These are phyloP conservation scores for peach (Prunus persica) DNA, from an alignment of 306 rosid genomes.

Conservation along the genomic window DNA sequence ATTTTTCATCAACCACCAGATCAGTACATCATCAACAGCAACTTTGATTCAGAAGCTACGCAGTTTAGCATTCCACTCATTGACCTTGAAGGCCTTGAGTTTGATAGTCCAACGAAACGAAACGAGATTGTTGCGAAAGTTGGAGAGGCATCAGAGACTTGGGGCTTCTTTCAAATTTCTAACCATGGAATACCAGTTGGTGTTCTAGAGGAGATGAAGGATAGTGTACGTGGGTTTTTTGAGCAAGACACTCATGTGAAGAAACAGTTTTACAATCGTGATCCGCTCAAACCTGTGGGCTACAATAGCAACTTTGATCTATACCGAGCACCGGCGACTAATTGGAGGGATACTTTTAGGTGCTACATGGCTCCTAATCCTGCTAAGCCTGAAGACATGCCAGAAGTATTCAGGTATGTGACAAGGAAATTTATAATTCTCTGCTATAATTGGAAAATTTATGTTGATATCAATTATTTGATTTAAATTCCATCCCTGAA, in stretches of 20 bases:
- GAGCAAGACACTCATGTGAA: conserved; percentile 37
- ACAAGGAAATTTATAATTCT: background rate
- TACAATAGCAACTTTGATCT: conserved; percentile 36
- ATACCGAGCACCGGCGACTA: background rate
- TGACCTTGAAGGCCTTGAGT: conserved; percentile 25
- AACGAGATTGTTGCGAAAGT: conserved; percentile 17
- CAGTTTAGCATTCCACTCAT: conserved; percentile 32
- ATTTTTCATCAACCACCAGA: conserved; percentile 23
- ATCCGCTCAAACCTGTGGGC: conserved; percentile 2
- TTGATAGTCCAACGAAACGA: conserved; percentile 6
- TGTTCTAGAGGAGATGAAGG: conserved; percentile 35
- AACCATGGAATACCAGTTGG: conserved; percentile 38
- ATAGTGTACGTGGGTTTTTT: conserved; percentile 30
- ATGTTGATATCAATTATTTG: background rate
- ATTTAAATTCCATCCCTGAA: too few species aligned
- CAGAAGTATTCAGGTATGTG: conserved; percentile 10
- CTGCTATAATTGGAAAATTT: too few species aligned
- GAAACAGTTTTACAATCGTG: conserved; percentile 31
- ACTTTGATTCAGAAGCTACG: background rate
- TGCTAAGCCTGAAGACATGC: background rate
- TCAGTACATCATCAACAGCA: background rate
- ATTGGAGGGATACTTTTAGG: conserved; percentile 19
- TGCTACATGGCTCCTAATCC: conserved; percentile 7
- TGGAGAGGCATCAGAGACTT: conserved; percentile 31
- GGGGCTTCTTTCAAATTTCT: conserved; percentile 46